Conservation (phyloP, 225 moss, liverwort and hornwort species). For the Thuidium tamariscinum region DNA sequence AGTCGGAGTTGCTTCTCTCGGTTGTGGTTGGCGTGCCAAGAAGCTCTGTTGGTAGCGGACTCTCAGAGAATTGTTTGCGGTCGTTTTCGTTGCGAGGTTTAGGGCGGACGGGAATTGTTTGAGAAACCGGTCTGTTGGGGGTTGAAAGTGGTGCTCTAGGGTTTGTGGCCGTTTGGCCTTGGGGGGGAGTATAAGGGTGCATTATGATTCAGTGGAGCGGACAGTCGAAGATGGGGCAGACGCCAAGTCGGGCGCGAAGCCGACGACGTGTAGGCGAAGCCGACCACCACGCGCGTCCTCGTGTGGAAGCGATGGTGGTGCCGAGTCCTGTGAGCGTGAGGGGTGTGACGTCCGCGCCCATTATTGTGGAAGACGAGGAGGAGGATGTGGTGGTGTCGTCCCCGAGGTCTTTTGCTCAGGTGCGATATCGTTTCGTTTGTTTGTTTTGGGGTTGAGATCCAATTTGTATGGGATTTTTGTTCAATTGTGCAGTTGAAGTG, state of each 20-base stretch:
- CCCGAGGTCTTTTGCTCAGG: conserved; percentile 30
- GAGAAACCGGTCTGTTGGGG: background rate
- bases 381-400: conserved; percentile 44
- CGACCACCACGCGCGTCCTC: background rate
- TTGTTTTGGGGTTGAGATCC: background rate
- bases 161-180: background rate
- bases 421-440: background rate
- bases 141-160: background rate
- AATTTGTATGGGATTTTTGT: background rate
- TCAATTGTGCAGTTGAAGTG: background rate
- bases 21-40: background rate
- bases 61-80: background rate
- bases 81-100: background rate
- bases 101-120: background rate
- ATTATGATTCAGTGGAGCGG: conserved; percentile 9
- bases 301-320: background rate
- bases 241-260: conserved; percentile 2
- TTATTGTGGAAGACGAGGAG: conserved; percentile 40
- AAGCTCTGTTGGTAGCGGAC: background rate
- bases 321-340: background rate
- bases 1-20: background rate
- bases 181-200: background rate
- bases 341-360: conserved; percentile 1
- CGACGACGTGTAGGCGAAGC: background rate
- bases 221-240: conserved; percentile 18